Evolutionary conservation across 306 rosid species (phyloP).

Genomic region (Sindora glabra): DNA sequence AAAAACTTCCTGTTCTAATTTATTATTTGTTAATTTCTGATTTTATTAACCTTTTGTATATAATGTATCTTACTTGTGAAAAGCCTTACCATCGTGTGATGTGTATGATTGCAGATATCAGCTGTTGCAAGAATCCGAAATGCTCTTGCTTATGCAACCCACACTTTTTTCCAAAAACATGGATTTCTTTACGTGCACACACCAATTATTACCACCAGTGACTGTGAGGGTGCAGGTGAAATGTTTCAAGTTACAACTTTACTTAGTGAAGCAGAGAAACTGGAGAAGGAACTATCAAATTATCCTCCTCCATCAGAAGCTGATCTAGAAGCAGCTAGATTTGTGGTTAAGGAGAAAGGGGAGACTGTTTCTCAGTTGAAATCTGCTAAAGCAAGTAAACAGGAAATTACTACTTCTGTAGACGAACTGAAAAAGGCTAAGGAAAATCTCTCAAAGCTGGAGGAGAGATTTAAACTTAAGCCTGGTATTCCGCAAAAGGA

Average conservation of each 20-base stretch:
- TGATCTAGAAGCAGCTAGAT: slow-evolving; percentile 62
- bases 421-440: slow-evolving; percentile 62
- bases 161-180: slow-evolving; percentile 66
- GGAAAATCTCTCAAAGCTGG: slow-evolving; percentile 48
- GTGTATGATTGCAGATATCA: slow-evolving; percentile 50
- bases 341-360: slow-evolving; percentile 62
- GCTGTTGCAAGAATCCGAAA: slow-evolving; percentile 80
- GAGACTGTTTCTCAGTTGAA: slow-evolving; percentile 63
- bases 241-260: slow-evolving; percentile 98
- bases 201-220: slow-evolving; percentile 91
- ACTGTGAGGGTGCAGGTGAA: slow-evolving; percentile 99
- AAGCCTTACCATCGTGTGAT: too few relatives aligned
- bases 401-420: slow-evolving; percentile 56
- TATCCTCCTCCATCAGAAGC: slow-evolving; percentile 82
- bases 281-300: slow-evolving; percentile 69
- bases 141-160: slow-evolving; percentile 87
- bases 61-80: too few relatives aligned
- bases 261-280: slow-evolving; percentile 68
- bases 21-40: too few relatives aligned
- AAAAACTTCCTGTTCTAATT: too few relatives aligned
- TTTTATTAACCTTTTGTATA: too few relatives aligned
- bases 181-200: slow-evolving; percentile 87
- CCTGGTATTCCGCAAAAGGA: slow-evolving; percentile 81
- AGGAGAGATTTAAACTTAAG: slow-evolving; percentile 79
- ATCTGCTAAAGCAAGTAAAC: slow-evolving; percentile 58